These are phyloP conservation scores for Myotisia sp. DNA, from an alignment of 2,329 filamentous ascomycete genomes.

Conservation along the genomic window DNA sequence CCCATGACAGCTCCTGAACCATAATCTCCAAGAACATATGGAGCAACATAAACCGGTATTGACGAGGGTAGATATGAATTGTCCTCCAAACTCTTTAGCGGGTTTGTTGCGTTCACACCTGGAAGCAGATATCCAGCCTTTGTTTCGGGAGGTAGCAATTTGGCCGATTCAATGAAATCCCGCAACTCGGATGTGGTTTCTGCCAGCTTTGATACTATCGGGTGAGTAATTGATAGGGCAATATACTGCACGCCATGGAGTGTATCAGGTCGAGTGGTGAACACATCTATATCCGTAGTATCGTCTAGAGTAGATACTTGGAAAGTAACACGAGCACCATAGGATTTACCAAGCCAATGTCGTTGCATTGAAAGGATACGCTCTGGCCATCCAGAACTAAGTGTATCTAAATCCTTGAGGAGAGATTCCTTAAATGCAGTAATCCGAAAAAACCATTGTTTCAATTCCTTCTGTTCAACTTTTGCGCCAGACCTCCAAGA, in stretches of 20 bases:
- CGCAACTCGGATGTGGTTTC: slow-evolving; percentile 47
- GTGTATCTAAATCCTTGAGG: slow-evolving; percentile 52
- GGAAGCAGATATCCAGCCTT: slow-evolving; percentile 54
- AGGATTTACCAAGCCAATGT: slow-evolving; percentile 76
- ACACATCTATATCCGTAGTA: slow-evolving; percentile 49
- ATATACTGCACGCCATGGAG: slow-evolving; percentile 78
- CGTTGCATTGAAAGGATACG: slow-evolving; percentile 68
- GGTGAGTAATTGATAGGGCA: slow-evolving; percentile 60
- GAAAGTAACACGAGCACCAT: slow-evolving; percentile 59
- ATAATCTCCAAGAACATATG: slow-evolving; percentile 74
- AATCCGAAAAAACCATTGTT: slow-evolving; percentile 84
- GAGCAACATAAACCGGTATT: slow-evolving; percentile 64
- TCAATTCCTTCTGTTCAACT: slow-evolving; percentile 63
- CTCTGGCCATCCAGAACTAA: slow-evolving; percentile 64
- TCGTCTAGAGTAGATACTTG: slow-evolving; percentile 34
- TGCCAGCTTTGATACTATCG: slow-evolving; percentile 50
- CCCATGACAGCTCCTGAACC: slow-evolving; percentile 86
- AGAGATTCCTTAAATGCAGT: slow-evolving; percentile 62
- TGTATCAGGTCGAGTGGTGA: slow-evolving; percentile 74
- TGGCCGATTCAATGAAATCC: slow-evolving; percentile 48
- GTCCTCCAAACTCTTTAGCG: slow-evolving; percentile 44
- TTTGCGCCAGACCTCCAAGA: slow-evolving; percentile 81
- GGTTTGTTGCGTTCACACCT: slow-evolving; percentile 49
- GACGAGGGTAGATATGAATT: slow-evolving; percentile 26
- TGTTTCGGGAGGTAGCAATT: slow-evolving; percentile 41